Base-by-base conservation (phyloP, 164 flowering plant species). In the Vitis rupestris region DNA sequence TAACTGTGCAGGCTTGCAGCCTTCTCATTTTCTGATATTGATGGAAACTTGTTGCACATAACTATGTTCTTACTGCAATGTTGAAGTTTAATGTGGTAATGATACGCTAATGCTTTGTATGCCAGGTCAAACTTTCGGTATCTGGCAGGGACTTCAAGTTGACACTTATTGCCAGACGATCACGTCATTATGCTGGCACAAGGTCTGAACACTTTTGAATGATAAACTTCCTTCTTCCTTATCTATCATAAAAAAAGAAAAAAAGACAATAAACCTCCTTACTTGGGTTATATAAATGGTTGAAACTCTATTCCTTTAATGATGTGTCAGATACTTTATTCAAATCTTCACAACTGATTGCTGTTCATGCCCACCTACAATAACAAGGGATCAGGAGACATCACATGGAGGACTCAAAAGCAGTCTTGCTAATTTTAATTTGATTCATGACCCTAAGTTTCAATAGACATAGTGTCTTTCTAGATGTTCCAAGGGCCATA, bases 171-270 rank as follows among this genome's bases (percentile, higher is more conserved):
- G 97, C 99, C 15, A 85, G 99, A 82, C 89, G 99, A 15, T 96
- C 99, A 50, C 95, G 98, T 65, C 96, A 92, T 75, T 96, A 81
- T 83, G 99, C 99, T 74, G 99, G 99, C 64, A 96, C 99, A 79
- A 96, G 99, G 99, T 96, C 69, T 60, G 79, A 56, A 61, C 44
- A 3, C 47, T 54, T 29, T 53, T 59, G 23, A 30, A 10, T 68
- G 13, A 44, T 7, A 10, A 30, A 47, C 11, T 63, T 13, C 11
- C 27, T 23, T 23, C 27, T 23, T 23, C 10, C 47, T 48, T 10
- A 7, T 51, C 3, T 23, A 23, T 23, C 27, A 1, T 23, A 23
- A 23, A 23, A 23, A 23, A 23, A 23, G 23, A 23, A 23, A 23
- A 23, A 23, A 23, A 23, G 0, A 23, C 27, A 23, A 23, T 23